Evolutionary conservation across 306 rosid genomes (phyloP), one percentile per base, ranked within the genome.

Genomic region (Cicer chorassanicum): DNA sequence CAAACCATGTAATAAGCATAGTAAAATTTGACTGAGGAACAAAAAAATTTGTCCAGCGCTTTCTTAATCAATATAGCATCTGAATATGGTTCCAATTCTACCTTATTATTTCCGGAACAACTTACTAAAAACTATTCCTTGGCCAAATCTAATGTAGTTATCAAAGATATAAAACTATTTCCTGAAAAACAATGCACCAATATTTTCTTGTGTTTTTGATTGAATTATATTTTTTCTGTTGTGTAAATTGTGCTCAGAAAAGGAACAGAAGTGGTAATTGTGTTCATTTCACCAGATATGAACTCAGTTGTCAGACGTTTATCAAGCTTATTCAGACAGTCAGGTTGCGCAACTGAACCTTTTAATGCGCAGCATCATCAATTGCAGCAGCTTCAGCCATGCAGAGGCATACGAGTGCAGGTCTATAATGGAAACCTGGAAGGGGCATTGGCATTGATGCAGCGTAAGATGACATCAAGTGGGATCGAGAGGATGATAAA

Each of bases 401-500:
- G 78, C 78, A 82, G 98, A 75, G 95, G 93, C 68, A 94, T 94
- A 18, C 80, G 97, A 42, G 96, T 91, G 49, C 82, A 62, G 87
- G 96, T 94, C 8, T 1, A 72, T 4, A 56, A 82, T 45, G 98
- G 97, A 55, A 85, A 90, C 73, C 68, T 94, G 78, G 96, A 94
- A 57, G 62, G 2, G 59, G 97, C 96, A 3, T 82, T 94, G 68
- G 4, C 64, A 1, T 8, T 82, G 40, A 73, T 91, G 96, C 94
- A 91, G 84, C 89, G 90, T 74, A 85, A 78, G 79, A 94, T 94
- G 95, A 87, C 76, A 67, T 82, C 91, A 12, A 91, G 98, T 45
- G 98, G 98, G 54, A 88, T 94, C 7, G 98, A 94, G 84, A 78
- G 98, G 73, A 59, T 94, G 87, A 87, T 94, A 62, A 89, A 86